Evolutionary conservation across 352 stramenopile genomes (phyloP).

Genomic region (Thraustochytrium sp.): DNA sequence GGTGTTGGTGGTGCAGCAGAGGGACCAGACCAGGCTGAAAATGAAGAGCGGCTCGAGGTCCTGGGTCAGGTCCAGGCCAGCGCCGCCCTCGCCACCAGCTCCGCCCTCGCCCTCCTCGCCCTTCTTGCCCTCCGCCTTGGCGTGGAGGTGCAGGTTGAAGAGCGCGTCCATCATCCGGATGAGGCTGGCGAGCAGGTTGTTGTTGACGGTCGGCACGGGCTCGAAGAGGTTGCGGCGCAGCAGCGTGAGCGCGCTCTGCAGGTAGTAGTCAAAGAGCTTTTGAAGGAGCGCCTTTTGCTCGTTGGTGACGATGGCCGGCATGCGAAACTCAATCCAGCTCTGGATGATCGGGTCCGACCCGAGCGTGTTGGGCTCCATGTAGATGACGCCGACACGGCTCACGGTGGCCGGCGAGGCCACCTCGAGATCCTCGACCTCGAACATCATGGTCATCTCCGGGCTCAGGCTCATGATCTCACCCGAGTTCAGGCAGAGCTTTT

Average conservation of each 20-base stretch:
- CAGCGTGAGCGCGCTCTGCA: constrained; percentile 67
- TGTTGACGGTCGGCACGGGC: constrained; percentile 79
- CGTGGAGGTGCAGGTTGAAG: constrained; percentile 75
- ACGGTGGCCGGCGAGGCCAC: constrained; percentile 87
- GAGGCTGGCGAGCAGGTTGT: constrained; percentile 78
- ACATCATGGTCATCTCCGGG: constrained; percentile 94
- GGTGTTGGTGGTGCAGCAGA: constrained; percentile 76
- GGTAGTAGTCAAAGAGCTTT: constrained; percentile 75
- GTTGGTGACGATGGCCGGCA: constrained; percentile 50
- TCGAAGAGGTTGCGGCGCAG: constrained; percentile 77
- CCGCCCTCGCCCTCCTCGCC: constrained; percentile 54
- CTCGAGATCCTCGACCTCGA: constrained; percentile 86
- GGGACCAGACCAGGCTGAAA: constrained; percentile 82
- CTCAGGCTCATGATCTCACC: constrained; percentile 89
- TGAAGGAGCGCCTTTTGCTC: constrained; percentile 52
- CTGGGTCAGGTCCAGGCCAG: constrained; percentile 22
- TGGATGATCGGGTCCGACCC: constrained; percentile 78
- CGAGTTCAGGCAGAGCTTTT: constrained; percentile 85
- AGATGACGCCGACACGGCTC: constrained; percentile 87
- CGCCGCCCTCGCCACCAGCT: neutral
- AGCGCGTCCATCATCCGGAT: constrained; percentile 84
- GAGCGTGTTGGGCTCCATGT: constrained; percentile 86
- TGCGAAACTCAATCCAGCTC: constrained; percentile 74
- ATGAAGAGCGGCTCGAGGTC: constrained; percentile 82
- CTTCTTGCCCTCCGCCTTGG: constrained; percentile 55